A percentile compares a stretch with the other conserved stretches of the same genome.
These are phyloP conservation scores for Verticillium longisporum DNA, from an alignment of 2,329 filamentous ascomycete genomes.

Conservation along the genomic window DNA sequence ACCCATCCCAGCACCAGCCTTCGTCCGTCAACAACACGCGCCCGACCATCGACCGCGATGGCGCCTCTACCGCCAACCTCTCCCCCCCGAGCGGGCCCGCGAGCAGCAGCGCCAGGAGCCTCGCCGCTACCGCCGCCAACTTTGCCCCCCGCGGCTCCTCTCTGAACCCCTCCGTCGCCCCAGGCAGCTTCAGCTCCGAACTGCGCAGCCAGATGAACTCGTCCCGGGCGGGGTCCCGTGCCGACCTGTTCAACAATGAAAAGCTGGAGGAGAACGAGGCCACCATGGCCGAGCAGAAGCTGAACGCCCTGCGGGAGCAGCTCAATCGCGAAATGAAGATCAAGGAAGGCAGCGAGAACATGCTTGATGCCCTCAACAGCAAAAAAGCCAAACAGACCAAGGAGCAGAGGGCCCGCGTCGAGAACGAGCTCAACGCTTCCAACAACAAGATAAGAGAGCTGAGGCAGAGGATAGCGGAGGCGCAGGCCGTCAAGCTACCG, in stretches of 20 bases:
- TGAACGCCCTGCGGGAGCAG: constrained; percentile 71
- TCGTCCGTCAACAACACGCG: constrained; percentile 30
- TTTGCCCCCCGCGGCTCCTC: constrained; percentile 63
- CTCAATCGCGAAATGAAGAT: constrained; percentile 97
- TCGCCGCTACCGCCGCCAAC: constrained; percentile 49
- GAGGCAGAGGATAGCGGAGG: constrained; percentile 52
- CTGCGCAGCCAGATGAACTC: constrained; percentile 65
- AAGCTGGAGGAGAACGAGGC: constrained; percentile 58
- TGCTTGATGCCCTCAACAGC: constrained; percentile 86
- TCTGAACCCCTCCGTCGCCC: constrained; percentile 62
- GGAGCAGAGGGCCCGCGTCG: constrained; percentile 70
- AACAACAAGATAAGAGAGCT: constrained; percentile 64
- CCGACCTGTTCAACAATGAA: constrained; percentile 44
- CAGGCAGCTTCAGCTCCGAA: constrained; percentile 86
- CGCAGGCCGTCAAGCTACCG: constrained; percentile 42
- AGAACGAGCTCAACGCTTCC: constrained; percentile 84
- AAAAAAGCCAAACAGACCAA: constrained; percentile 96
- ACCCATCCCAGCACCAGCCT: constrained; percentile 32
- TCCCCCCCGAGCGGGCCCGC: constrained; percentile 31
- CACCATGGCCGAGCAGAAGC: constrained; percentile 60
- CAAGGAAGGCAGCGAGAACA: constrained; percentile 94
- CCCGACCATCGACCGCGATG: constrained; percentile 51
- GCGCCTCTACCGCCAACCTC: constrained; percentile 28
- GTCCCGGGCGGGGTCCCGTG: constrained; percentile 56
- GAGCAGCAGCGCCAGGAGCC: constrained; percentile 27